These are phyloP conservation scores for Salicornia ramosissima DNA, from an alignment of 148 eudicot genomes.

Conservation along the genomic window DNA sequence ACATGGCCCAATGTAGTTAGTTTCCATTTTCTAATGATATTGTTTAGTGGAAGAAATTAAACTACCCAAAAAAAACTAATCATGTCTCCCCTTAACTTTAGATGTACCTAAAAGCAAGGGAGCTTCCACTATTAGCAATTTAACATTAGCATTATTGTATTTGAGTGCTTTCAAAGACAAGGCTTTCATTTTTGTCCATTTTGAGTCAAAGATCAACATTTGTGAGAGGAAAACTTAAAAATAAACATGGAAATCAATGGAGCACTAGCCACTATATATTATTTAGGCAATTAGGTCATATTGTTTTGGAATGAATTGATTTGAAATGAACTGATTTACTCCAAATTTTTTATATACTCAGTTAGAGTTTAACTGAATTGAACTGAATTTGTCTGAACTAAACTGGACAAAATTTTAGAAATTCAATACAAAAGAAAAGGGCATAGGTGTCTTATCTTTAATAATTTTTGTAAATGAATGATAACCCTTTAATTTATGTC, in stretches of 20 bases:
- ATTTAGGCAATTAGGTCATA: too few species aligned
- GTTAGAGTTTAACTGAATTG: too few species aligned
- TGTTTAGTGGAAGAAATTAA: conserved; percentile 15
- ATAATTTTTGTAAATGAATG: too few species aligned
- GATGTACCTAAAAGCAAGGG: conserved; percentile 14
- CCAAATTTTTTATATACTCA: too few species aligned
- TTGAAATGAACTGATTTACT: too few species aligned
- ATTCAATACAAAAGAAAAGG: too few species aligned
- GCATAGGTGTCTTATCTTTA: too few species aligned
- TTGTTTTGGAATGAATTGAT: too few species aligned
- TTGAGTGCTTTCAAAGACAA: conserved; percentile 3
- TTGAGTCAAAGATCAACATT: not conserved
- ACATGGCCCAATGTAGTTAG: not conserved
- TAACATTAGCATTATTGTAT: not conserved
- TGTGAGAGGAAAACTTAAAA: not conserved
- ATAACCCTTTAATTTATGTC: too few species aligned
- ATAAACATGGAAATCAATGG: not conserved
- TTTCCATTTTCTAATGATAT: not conserved
- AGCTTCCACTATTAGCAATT: not conserved
- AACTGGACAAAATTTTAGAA: too few species aligned
- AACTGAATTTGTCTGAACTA: too few species aligned
- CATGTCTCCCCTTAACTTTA: conserved; percentile 13
- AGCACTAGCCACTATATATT: not conserved
- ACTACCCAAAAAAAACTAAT: not conserved
- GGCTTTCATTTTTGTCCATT: not conserved